Conservation (phyloP, 371 early-diverging fungal genomes). For the Gilbertella persicaria region DNA sequence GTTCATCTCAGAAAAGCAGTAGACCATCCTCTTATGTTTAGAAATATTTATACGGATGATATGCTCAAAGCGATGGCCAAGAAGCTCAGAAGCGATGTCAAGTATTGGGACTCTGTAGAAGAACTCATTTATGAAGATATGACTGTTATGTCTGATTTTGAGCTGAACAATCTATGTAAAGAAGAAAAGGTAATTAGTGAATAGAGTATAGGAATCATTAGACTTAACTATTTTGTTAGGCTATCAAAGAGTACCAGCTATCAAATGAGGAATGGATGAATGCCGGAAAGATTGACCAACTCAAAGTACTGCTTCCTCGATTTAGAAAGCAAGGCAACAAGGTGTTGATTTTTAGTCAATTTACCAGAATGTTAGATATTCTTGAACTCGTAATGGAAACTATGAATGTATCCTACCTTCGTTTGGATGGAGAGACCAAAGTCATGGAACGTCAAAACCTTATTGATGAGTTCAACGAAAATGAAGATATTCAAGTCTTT, state of each 20-base stretch:
- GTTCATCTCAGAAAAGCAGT: conserved; percentile 88
- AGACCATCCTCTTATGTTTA: conserved; percentile 82
- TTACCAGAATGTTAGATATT: conserved; percentile 71
- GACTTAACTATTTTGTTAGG: conserved; percentile 32
- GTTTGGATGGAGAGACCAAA: conserved; percentile 70
- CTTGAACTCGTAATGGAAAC: conserved; percentile 55
- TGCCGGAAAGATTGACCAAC: conserved; percentile 72
- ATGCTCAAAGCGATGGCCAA: conserved; percentile 68
- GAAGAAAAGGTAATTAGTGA: conserved; percentile 66
- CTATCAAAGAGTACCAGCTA: conserved; percentile 56
- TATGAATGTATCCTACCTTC: conserved; percentile 48
- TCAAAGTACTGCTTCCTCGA: conserved; percentile 62
- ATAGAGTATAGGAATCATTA: too few relatives aligned
- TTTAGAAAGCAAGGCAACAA: conserved; percentile 55
- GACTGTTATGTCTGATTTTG: conserved; percentile 84
- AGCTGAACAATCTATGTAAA: conserved; percentile 71
- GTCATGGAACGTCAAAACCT: conserved; percentile 70
- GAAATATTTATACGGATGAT: conserved; percentile 62
- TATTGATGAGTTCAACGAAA: conserved; percentile 80
- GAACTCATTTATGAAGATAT: conserved; percentile 85
- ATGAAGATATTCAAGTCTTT: conserved; percentile 69
- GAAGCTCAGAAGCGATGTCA: conserved; percentile 51
- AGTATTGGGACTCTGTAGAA: conserved; percentile 67
- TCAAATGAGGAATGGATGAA: conserved; percentile 70
- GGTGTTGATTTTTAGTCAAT: conserved; percentile 82